Conservation (phyloP, 441 rosid genomes). For the Erodium trifolium region DNA sequence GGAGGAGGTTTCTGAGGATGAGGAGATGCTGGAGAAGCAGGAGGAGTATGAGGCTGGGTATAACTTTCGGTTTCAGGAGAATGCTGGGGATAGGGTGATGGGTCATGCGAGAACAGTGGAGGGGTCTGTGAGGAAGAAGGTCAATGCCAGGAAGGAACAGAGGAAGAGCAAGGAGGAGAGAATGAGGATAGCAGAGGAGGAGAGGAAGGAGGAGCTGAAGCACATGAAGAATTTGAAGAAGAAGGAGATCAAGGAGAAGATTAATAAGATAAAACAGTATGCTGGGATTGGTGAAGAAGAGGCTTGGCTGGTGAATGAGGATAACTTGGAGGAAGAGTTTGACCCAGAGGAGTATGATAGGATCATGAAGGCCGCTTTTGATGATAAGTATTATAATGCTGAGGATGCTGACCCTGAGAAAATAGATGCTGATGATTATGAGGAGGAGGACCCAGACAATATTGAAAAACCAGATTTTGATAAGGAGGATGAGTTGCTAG, state of each 20-base stretch:
- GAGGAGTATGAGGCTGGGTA: constrained; percentile 47
- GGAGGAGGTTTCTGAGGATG: constrained; percentile 29
- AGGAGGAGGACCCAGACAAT: background rate
- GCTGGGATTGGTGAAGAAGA: constrained; percentile 51
- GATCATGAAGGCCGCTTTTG: constrained; percentile 63
- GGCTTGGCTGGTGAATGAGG: constrained; percentile 30
- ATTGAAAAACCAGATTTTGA: constrained; percentile 71
- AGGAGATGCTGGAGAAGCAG: constrained; percentile 45
- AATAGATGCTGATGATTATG: constrained; percentile 30
- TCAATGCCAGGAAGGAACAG: constrained; percentile 53
- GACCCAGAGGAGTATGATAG: constrained; percentile 71
- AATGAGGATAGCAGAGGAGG: constrained; percentile 48
- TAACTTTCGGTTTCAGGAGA: constrained; percentile 60
- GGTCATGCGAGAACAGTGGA: constrained; percentile 65
- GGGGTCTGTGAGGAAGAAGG: constrained; percentile 82
- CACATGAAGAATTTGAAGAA: constrained; percentile 82
- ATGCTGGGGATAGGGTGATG: constrained; percentile 54
- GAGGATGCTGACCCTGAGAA: constrained; percentile 50
- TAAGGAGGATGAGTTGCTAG: constrained; percentile 78
- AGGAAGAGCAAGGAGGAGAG: constrained; percentile 69
- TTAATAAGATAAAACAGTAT: constrained; percentile 55
- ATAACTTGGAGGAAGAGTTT: constrained; percentile 54
- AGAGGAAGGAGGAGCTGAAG: constrained; percentile 74
- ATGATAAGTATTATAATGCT: constrained; percentile 49
- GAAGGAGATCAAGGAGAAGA: constrained; percentile 69